Conservation (phyloP, 208 protist species). For the Leishmania lainsoni region DNA sequence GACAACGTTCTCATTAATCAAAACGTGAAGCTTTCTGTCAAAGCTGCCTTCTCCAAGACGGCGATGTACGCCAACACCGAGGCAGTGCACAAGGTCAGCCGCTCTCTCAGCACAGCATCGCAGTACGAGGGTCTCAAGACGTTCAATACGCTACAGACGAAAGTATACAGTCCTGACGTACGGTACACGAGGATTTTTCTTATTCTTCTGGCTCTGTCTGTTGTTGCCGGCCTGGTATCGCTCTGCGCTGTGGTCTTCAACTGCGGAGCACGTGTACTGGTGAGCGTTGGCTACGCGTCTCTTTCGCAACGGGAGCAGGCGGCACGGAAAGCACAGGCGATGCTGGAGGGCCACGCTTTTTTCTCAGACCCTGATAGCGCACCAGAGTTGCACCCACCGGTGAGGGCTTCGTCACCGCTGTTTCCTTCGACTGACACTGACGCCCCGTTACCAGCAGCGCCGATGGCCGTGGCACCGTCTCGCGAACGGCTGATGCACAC, state of each 20-base stretch:
- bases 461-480: not conserved
- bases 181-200: not conserved
- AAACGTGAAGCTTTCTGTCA: not conserved
- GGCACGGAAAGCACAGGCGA: not conserved
- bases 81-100: not conserved
- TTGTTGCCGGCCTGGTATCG: not conserved
- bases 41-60: slow-evolving; percentile 2
- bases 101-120: not conserved
- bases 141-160: not conserved
- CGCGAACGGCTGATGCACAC: slow-evolving; percentile 5
- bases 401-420: not conserved
- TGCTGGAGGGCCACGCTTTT: not conserved
- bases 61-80: not conserved
- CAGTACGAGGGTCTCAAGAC: not conserved
- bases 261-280: slow-evolving; percentile 5
- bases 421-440: not conserved
- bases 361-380: not conserved
- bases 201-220: not conserved
- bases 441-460: not conserved
- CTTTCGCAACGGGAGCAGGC: not conserved
- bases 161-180: not conserved
- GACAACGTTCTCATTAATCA: slow-evolving; percentile 2
- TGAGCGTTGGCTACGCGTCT: slow-evolving; percentile 1
- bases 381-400: not conserved
- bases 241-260: slow-evolving; percentile 6